phyloP scores from a whole-genome alignment of 192 early-diverging fungal species.

The Dispira simplex region DNA sequence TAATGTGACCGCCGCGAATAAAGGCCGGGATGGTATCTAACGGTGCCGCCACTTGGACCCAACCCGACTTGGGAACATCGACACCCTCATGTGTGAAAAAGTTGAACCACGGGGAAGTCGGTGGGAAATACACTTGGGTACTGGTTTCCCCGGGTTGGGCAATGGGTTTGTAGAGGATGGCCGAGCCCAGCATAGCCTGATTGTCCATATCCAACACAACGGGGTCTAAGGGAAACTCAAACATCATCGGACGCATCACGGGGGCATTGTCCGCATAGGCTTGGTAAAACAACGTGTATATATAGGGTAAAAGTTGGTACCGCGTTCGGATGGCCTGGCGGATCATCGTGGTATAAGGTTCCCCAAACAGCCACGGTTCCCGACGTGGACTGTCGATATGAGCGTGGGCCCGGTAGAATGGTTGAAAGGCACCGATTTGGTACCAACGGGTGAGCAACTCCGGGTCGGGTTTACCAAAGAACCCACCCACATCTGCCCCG shows the following conservation, averaged over 20 bases:
- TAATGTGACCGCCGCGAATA: slow-evolving; percentile 77
- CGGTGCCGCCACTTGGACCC: slow-evolving; percentile 39
- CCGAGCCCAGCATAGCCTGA: slow-evolving; percentile 80
- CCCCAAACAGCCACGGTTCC: slow-evolving; percentile 92
- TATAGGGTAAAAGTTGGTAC: slow-evolving; percentile 79
- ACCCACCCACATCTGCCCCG: slow-evolving; percentile 95
- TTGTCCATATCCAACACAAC: slow-evolving; percentile 64
- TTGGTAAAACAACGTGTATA: slow-evolving; percentile 86
- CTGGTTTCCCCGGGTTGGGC: slow-evolving; percentile 34
- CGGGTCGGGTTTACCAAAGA: slow-evolving; percentile 87
- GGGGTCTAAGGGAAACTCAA: slow-evolving; percentile 72
- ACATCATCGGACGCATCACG: slow-evolving; percentile 78
- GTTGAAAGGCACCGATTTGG: slow-evolving; percentile 86
- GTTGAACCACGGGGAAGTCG: slow-evolving; percentile 41
- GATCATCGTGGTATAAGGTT: slow-evolving; percentile 62
- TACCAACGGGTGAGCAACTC: slow-evolving; percentile 96
- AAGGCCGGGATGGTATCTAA: slow-evolving; percentile 72
- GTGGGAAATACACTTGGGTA: slow-evolving; percentile 59
- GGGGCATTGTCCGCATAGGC: slow-evolving; percentile 57
- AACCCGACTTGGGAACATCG: slow-evolving; percentile 16
- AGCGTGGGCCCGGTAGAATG: slow-evolving; percentile 96
- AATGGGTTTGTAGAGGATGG: slow-evolving; percentile 41
- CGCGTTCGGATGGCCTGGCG: slow-evolving; percentile 65
- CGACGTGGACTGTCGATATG: slow-evolving; percentile 95
- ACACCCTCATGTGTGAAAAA: slow-evolving; percentile 27